phyloP scores from a whole-genome alignment of 2,329 filamentous ascomycete genomes.

The Pseudodiploospora longispora region DNA sequence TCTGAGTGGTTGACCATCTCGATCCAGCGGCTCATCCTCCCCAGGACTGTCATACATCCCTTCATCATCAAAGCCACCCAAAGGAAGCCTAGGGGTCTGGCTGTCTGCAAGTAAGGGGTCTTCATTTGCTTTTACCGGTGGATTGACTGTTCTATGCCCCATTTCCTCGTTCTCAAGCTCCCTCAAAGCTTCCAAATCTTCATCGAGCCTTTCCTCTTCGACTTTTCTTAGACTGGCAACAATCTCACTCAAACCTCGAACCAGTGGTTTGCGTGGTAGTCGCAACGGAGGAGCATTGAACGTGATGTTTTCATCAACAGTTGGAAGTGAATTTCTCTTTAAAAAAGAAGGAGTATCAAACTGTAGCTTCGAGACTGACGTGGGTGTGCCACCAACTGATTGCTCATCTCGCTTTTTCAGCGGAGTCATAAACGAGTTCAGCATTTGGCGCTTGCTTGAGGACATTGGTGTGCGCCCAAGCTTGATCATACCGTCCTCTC shows the following conservation, averaged over 20 bases:
- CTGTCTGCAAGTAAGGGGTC: constrained; percentile 36
- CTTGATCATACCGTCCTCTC: constrained; percentile 21
- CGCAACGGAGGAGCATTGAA: constrained; percentile 42
- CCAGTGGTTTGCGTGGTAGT: constrained; percentile 53
- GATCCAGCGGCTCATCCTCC: constrained; percentile 41
- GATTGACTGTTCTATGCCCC: background rate
- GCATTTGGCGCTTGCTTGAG: constrained; percentile 50
- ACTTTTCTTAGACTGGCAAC: constrained; percentile 62
- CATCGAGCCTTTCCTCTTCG: constrained; percentile 61
- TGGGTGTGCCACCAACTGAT: constrained; percentile 34
- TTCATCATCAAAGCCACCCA: constrained; percentile 59
- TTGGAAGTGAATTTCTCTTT: constrained; percentile 36
- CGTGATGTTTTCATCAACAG: constrained; percentile 48
- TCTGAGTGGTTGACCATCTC: constrained; percentile 51
- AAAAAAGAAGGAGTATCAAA: constrained; percentile 68
- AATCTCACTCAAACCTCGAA: constrained; percentile 64
- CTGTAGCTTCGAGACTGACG: constrained; percentile 45
- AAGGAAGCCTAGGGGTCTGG: constrained; percentile 33
- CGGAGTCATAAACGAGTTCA: constrained; percentile 60
- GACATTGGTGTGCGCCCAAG: constrained; percentile 44
- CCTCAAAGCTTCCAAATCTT: constrained; percentile 66
- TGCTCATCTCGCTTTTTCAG: constrained; percentile 40
- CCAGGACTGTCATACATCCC: constrained; percentile 45
- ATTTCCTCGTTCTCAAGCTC: constrained; percentile 54
- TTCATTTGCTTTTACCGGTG: constrained; percentile 19